A percentile compares a stretch with the other conserved stretches of the same genome.
phyloP scores from a whole-genome alignment of 164 flowering plant species.

The Piper betle region DNA sequence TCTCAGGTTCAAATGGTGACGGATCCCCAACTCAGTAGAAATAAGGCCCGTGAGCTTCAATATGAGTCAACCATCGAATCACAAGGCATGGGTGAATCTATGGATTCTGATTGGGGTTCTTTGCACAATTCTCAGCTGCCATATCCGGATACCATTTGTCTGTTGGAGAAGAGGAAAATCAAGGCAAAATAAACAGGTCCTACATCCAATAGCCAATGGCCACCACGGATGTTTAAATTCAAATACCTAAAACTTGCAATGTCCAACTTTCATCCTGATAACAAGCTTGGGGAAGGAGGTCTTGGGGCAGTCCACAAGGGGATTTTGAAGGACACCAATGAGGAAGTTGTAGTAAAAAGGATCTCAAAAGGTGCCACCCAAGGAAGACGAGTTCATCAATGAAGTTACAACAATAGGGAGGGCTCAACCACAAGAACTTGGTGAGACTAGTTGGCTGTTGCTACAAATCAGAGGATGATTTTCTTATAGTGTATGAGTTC shows the following conservation, averaged over 20 bases:
- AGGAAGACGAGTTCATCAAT: constrained; percentile 45
- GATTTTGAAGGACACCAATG: constrained; percentile 11
- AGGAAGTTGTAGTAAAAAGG: constrained; percentile 43
- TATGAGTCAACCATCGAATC: background rate
- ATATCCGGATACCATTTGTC: background rate
- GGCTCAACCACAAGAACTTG: constrained; percentile 45
- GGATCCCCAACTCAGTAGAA: constrained; percentile 26
- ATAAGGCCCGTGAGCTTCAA: constrained; percentile 32
- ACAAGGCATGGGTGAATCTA: background rate
- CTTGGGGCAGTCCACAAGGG: constrained; percentile 56
- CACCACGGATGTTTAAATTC: constrained; percentile 30
- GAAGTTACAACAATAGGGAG: constrained; percentile 46
- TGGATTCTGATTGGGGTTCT: constrained; percentile 27
- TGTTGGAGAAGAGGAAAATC: background rate
- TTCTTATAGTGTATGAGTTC: constrained; percentile 46
- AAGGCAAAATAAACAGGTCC: background rate
- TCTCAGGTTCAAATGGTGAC: constrained; percentile 44
- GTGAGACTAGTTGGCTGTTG: constrained; percentile 59
- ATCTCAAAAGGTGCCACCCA: constrained; percentile 24
- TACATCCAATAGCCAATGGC: constrained; percentile 7
- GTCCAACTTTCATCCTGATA: constrained; percentile 22
- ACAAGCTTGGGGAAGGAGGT: constrained; percentile 55
- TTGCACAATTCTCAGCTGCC: constrained; percentile 1
- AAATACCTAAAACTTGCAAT: constrained; percentile 38
- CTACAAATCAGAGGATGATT: constrained; percentile 26